Evolutionary conservation across 2,329 filamentous ascomycete genomes (phyloP).

Genomic region (Epichloe gansuensis): DNA sequence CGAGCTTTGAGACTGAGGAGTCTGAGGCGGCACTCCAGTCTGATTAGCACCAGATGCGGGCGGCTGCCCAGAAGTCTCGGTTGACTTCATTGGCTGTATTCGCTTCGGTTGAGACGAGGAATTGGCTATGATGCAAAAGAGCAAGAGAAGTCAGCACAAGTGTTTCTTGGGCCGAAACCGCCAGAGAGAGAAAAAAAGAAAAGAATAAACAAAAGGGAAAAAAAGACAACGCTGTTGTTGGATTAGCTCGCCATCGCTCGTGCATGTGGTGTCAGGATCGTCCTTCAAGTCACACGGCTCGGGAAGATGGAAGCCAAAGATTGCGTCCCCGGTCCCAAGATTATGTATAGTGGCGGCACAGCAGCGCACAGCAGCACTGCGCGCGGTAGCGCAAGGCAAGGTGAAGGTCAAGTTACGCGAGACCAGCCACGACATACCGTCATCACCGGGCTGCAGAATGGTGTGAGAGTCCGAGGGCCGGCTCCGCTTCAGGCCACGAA

Average conservation of each 20-base stretch:
- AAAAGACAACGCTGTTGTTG: neutral
- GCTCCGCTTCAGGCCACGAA: conserved; percentile 68
- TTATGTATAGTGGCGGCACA: conserved; percentile 6
- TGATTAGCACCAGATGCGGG: conserved; percentile 31
- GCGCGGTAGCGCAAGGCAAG: conserved; percentile 5
- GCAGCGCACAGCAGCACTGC: conserved; percentile 5
- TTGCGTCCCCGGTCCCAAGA: neutral
- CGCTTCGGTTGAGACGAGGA: conserved; percentile 40
- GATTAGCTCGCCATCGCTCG: neutral
- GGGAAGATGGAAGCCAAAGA: neutral
- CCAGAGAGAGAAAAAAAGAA: neutral
- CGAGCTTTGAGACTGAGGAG: conserved; percentile 38
- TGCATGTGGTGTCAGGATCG: neutral
- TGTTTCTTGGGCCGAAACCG: neutral
- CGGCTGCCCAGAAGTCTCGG: conserved; percentile 45
- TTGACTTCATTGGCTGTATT: conserved; percentile 50
- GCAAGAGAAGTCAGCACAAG: neutral
- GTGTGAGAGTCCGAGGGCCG: conserved; percentile 59
- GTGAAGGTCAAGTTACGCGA: conserved; percentile 13
- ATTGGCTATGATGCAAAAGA: conserved; percentile 26
- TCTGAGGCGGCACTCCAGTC: conserved; percentile 37
- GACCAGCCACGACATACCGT: conserved; percentile 51
- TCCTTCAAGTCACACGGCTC: conserved; percentile 2
- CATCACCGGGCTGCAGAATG: conserved; percentile 44
- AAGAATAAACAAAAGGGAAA: neutral